A percentile compares a stretch with the other conserved stretches of the same genome.
Evolutionary conservation across 331 rosid species (phyloP).

Genomic region (Stylosanthes scabra): DNA sequence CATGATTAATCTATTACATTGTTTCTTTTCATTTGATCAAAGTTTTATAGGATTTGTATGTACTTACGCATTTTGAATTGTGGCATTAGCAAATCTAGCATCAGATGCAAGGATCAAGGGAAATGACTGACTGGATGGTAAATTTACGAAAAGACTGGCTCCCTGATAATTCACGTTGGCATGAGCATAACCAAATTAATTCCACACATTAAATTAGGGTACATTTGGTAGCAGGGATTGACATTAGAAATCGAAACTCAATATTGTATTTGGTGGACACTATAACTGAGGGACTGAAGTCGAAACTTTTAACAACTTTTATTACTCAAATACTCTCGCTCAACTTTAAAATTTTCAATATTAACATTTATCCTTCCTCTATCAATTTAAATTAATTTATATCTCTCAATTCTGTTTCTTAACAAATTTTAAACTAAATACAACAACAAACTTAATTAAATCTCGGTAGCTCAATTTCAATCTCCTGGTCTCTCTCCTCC

Average conservation of each 20-base stretch:
- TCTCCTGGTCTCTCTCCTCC: too few species aligned
- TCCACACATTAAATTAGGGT: neutral
- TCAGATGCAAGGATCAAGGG: conserved; percentile 51
- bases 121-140: conserved; percentile 45
- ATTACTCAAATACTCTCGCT: too few species aligned
- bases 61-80: conserved; percentile 53
- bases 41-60: neutral
- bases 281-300: too few species aligned
- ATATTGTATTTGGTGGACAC: too few species aligned
- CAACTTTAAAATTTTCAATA: too few species aligned
- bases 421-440: neutral
- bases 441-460: neutral
- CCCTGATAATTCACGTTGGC: conserved; percentile 44
- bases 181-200: neutral
- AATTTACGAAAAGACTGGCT: conserved; percentile 42
- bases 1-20: neutral
- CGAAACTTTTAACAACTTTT: too few species aligned
- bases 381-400: too few species aligned
- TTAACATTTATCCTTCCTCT: too few species aligned
- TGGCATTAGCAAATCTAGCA: conserved; percentile 46
- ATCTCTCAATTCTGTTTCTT: too few species aligned
- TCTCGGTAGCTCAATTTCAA: too few species aligned
- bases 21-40: neutral
- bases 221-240: too few species aligned
- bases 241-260: too few species aligned